phyloP scores from a whole-genome alignment of 2,329 filamentous ascomycete species.

The Penicillium sp. region DNA sequence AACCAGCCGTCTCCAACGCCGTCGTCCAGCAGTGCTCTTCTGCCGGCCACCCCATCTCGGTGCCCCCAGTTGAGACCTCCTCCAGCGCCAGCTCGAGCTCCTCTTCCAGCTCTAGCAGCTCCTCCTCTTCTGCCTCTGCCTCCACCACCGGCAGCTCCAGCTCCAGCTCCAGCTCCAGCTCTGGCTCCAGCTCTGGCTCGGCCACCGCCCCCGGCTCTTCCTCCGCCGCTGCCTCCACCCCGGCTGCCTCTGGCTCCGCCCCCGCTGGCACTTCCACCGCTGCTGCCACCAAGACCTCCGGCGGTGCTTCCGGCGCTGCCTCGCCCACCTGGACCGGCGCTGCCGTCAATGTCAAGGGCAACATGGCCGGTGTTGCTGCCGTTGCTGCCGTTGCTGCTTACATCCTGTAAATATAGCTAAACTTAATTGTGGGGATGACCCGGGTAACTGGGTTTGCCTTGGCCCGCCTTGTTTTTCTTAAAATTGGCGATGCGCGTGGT shows the following conservation, averaged over 20 bases:
- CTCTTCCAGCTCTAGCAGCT: conserved; percentile 1
- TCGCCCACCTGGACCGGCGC: conserved; percentile 28
- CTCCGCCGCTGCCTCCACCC: neutral
- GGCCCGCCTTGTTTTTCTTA: conserved; percentile 1
- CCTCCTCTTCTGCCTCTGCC: conserved; percentile 4
- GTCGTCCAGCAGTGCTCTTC: conserved; percentile 38
- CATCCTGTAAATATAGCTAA: conserved; percentile 27
- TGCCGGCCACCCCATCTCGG: conserved; percentile 38
- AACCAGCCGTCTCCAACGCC: conserved; percentile 38
- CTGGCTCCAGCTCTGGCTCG: neutral
- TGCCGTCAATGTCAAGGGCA: conserved; percentile 27
- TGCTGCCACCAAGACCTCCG: conserved; percentile 15
- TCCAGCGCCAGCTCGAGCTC: conserved; percentile 1
- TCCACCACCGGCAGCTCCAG: conserved; percentile 9
- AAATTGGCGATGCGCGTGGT: conserved; percentile 4
- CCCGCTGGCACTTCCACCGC: conserved; percentile 19
- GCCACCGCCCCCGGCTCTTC: conserved; percentile 10
- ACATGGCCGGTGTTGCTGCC: conserved; percentile 29
- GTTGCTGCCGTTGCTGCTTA: conserved; percentile 28
- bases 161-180: neutral
- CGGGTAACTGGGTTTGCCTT: neutral
- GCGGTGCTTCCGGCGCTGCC: conserved; percentile 16
- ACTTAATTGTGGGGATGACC: neutral
- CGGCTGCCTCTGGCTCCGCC: conserved; percentile 1
- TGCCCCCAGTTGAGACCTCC: conserved; percentile 34